Percentiles rank a stretch among this genome's conserved stretches.
Evolutionary conservation across 1,284 basidiomycete genomes (phyloP).

Genomic region (Abortiporus biennis): DNA sequence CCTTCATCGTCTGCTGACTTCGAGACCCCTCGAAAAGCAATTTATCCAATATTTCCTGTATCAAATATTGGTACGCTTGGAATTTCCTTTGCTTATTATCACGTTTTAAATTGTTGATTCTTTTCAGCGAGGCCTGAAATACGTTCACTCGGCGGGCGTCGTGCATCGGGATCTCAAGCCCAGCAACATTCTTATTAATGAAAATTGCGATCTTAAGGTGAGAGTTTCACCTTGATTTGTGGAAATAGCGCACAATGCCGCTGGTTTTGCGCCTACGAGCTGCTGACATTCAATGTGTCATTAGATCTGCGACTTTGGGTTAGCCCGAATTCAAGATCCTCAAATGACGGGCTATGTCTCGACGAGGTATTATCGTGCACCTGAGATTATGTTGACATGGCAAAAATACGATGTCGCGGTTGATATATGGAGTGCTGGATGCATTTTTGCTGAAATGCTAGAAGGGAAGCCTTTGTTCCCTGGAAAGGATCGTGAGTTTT

Average conservation of each 20-base stretch:
- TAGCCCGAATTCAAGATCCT: conserved; percentile 94
- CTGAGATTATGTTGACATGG: conserved; percentile 99
- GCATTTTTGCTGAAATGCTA: conserved; percentile 99
- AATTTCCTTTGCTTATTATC: neutral
- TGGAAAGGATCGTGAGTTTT: conserved; percentile 86
- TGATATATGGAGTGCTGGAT: conserved; percentile 98
- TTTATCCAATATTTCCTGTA: conserved; percentile 99
- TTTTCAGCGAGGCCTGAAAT: conserved; percentile 89
- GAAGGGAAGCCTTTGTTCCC: conserved; percentile 99
- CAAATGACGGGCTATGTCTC: conserved; percentile 99
- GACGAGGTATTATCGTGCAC: conserved; percentile 97
- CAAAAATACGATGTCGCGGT: conserved; percentile 99
- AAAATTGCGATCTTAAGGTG: conserved; percentile 96
- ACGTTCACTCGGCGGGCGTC: conserved; percentile 98
- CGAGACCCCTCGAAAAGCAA: conserved; percentile 96
- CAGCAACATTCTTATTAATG: conserved; percentile 99
- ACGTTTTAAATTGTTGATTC: neutral
- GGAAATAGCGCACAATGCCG: conserved; percentile 1
- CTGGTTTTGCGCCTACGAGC: conserved; percentile 7
- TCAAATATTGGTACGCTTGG: conserved; percentile 80
- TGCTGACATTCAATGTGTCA: neutral
- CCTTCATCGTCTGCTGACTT: conserved; percentile 94
- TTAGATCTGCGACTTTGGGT: conserved; percentile 97
- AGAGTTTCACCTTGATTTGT: conserved; percentile 14
- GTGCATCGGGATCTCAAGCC: conserved; percentile 99